phyloP scores from a whole-genome alignment of 2,329 filamentous ascomycete genomes.

The Colletotrichum truncatum region DNA sequence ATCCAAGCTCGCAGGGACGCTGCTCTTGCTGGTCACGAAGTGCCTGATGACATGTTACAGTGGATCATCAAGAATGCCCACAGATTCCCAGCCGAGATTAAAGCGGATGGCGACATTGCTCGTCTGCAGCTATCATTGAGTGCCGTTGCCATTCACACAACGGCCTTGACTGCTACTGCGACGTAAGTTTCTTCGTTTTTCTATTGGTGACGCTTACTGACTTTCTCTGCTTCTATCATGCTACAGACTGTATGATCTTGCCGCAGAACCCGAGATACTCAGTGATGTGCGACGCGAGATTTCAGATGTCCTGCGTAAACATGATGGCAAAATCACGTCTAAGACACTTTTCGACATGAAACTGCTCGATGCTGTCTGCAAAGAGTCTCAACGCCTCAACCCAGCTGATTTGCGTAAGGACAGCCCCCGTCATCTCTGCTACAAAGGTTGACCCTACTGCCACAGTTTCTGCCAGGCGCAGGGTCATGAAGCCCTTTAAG shows the following conservation, averaged over 20 bases:
- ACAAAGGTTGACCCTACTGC: too few relatives aligned
- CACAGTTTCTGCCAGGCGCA: conserved; percentile 59
- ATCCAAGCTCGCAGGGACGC: not conserved
- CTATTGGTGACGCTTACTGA: too few relatives aligned
- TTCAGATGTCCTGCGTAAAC: too few relatives aligned
- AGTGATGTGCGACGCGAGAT: too few relatives aligned
- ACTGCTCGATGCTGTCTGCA: conserved; percentile 50
- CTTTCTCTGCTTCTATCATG: too few relatives aligned
- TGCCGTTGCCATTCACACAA: conserved; percentile 62
- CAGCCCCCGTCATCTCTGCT: too few relatives aligned
- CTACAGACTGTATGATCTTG: not conserved
- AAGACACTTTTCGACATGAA: conserved; percentile 59
- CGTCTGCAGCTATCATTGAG: conserved; percentile 51
- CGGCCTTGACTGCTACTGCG: conserved; percentile 29
- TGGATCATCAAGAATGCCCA: not conserved
- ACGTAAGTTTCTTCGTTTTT: not conserved
- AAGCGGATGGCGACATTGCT: conserved; percentile 34
- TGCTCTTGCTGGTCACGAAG: not conserved
- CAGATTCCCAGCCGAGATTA: not conserved
- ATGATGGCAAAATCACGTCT: conserved; percentile 47
- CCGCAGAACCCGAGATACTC: too few relatives aligned
- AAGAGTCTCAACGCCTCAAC: conserved; percentile 44
- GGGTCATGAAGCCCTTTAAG: conserved; percentile 57
- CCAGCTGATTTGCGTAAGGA: too few relatives aligned
- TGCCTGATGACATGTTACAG: not conserved